phyloP scores from a whole-genome alignment of 331 rosid species.

The Prunus yedoensis region DNA sequence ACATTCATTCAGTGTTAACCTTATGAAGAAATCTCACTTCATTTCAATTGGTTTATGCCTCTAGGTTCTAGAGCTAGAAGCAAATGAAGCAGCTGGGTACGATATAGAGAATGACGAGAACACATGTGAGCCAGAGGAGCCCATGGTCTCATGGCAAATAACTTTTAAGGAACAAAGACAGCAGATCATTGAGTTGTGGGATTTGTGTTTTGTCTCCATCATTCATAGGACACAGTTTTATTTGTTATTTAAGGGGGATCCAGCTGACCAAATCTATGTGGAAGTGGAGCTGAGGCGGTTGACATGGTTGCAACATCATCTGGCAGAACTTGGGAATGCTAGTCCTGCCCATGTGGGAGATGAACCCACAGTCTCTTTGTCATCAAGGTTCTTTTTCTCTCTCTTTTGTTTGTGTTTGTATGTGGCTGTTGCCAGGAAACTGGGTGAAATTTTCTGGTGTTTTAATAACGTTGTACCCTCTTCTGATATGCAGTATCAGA shows the following conservation, averaged over 20 bases:
- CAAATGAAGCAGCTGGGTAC: constrained; percentile 91
- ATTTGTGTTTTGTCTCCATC: constrained; percentile 82
- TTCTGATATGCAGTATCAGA: constrained; percentile 56
- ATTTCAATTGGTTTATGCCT: neutral
- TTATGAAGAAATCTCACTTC: neutral
- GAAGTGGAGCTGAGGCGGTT: constrained; percentile 96
- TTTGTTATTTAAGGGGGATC: constrained; percentile 89
- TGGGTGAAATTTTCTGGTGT: neutral
- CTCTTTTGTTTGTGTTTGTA: neutral
- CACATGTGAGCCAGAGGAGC: constrained; percentile 52
- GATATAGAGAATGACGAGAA: constrained; percentile 61
- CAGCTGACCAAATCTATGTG: constrained; percentile 91
- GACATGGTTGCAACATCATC: constrained; percentile 93
- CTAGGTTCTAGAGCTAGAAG: constrained; percentile 96
- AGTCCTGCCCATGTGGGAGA: constrained; percentile 90
- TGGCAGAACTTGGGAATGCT: constrained; percentile 83
- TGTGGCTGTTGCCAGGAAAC: neutral
- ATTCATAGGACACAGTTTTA: constrained; percentile 96
- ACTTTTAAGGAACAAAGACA: constrained; percentile 78
- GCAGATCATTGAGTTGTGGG: constrained; percentile 90
- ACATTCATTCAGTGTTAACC: neutral
- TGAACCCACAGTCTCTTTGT: constrained; percentile 73
- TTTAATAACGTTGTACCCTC: neutral
- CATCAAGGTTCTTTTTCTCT: constrained; percentile 69
- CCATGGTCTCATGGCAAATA: constrained; percentile 76